phyloP scores from a whole-genome alignment of 441 rosid species.

The Gossypium gossypioides region DNA sequence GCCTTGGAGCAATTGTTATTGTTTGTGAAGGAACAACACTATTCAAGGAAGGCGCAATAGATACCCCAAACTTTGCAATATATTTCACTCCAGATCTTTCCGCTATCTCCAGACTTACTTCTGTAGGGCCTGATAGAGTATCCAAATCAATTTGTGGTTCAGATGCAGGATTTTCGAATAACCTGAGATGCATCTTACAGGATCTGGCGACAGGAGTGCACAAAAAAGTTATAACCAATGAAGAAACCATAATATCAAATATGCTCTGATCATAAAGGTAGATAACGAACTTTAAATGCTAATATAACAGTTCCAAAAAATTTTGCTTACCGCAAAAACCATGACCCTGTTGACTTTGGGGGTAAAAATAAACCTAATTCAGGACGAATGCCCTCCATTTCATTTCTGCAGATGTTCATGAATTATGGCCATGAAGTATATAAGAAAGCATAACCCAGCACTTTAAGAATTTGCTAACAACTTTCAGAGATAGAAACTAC shows the following conservation, averaged over 20 bases:
- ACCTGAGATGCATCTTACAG: constrained; percentile 45
- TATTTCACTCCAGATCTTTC: constrained; percentile 45
- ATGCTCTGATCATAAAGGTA: not conserved
- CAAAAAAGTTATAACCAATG: constrained; percentile 17
- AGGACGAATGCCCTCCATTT: constrained; percentile 48
- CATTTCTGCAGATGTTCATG: constrained; percentile 44
- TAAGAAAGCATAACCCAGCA: constrained; percentile 8
- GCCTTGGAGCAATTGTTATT: constrained; percentile 65
- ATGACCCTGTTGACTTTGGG: constrained; percentile 57
- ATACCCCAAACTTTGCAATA: constrained; percentile 71
- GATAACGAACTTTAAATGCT: constrained; percentile 8
- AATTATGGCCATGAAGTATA: constrained; percentile 13
- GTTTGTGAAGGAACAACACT: constrained; percentile 53
- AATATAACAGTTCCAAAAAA: constrained; percentile 8
- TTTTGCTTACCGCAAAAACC: constrained; percentile 63
- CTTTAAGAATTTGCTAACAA: constrained; percentile 15
- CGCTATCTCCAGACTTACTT: constrained; percentile 56
- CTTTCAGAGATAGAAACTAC: constrained; percentile 29
- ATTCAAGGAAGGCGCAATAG: constrained; percentile 50
- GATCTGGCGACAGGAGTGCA: constrained; percentile 43
- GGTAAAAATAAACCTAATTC: constrained; percentile 64
- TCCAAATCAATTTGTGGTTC: constrained; percentile 68
- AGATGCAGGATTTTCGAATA: constrained; percentile 44
- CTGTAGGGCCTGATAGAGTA: constrained; percentile 84
- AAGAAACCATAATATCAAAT: constrained; percentile 2